Evolutionary conservation across 2,329 filamentous ascomycete species (phyloP), one percentile per base, ranked within the genome.

Genomic region (Aspergillus sp.): DNA sequence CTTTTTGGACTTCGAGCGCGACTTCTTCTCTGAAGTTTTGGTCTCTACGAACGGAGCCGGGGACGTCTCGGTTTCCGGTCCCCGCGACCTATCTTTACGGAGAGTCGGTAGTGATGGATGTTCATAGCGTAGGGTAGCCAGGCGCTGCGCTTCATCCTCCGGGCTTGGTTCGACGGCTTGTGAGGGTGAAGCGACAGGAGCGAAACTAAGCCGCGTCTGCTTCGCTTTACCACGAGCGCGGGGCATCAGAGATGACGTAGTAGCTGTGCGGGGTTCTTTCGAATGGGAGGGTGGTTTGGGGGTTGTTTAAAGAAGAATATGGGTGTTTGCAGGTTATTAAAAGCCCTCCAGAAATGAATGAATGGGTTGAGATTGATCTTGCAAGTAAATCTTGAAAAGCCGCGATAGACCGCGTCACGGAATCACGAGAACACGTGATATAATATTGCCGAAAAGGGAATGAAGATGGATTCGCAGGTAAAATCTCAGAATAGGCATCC

Each of bases 171-270:
- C 56, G 44, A 43, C 58, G 16, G 56, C 62, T 5, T 62, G 58
- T 5, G 70, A 63, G 1, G 66, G 57, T 11, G 68, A 63, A 29
- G 65, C 53, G 13, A 70, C 50, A 19, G 75, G 62, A 10, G 71
- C 66, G 57, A 77, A 77, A n/a, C 71, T 59, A 36, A 78, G 68
- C 45, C 71, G 72, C 47, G 74, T 73, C 61, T 78, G 75, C 58
- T 71, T 71, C 47, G 54, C 56, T 57, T 69, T 70, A 42, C 58
- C 57, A 42, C 60, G 57, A 47, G 59, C 66, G 60, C 66, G 65
- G 54, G 68, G 64, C 69, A 71, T 71, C 10, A 21, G 46, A 46
- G 52, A 46, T 49, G 45, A 50, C 29, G 45, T 48, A 40, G 23
- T 16, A 19, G 16, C 38, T 40, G 19, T 10, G 25, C 14, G 34